These are phyloP conservation scores for Aquilaria agallochum DNA, from an alignment of 441 rosid genomes.

Conservation along the genomic window DNA sequence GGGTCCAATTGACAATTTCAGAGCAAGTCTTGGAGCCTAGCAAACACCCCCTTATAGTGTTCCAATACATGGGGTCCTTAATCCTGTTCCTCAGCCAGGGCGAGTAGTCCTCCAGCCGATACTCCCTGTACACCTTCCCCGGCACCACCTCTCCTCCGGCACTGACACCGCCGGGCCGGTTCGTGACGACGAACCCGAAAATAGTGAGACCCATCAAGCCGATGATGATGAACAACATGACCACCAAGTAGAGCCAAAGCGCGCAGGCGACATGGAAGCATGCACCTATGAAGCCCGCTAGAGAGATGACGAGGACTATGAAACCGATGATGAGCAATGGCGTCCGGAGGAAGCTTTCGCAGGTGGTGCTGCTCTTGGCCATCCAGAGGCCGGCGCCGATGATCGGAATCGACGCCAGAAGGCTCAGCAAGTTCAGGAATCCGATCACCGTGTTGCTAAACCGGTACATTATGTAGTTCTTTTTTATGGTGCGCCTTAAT, in stretches of 20 bases:
- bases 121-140: slow-evolving; percentile 73
- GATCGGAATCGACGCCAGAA: slow-evolving; percentile 76
- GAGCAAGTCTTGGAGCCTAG: slow-evolving; percentile 65
- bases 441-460: slow-evolving; percentile 79
- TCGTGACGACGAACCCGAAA: slow-evolving; percentile 74
- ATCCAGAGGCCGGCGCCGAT: slow-evolving; percentile 88
- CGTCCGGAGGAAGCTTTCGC: slow-evolving; percentile 75
- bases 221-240: slow-evolving; percentile 65
- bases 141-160: slow-evolving; percentile 70
- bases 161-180: slow-evolving; percentile 12
- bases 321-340: slow-evolving; percentile 81
- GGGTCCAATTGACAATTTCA: slow-evolving; percentile 71
- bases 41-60: slow-evolving; percentile 61
- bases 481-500: background rate
- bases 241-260: slow-evolving; percentile 82
- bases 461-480: slow-evolving; percentile 39
- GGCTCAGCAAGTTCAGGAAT: slow-evolving; percentile 70
- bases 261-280: slow-evolving; percentile 77
- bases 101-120: slow-evolving; percentile 62
- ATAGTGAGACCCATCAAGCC: slow-evolving; percentile 56
- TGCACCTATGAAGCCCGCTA: slow-evolving; percentile 84
- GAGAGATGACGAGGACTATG: slow-evolving; percentile 55
- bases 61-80: slow-evolving; percentile 56
- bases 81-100: slow-evolving; percentile 72
- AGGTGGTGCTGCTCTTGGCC: slow-evolving; percentile 72